Evolutionary conservation across 441 rosid species (phyloP), one percentile per base, ranked within the genome.

Genomic region (Populus hybrid): DNA sequence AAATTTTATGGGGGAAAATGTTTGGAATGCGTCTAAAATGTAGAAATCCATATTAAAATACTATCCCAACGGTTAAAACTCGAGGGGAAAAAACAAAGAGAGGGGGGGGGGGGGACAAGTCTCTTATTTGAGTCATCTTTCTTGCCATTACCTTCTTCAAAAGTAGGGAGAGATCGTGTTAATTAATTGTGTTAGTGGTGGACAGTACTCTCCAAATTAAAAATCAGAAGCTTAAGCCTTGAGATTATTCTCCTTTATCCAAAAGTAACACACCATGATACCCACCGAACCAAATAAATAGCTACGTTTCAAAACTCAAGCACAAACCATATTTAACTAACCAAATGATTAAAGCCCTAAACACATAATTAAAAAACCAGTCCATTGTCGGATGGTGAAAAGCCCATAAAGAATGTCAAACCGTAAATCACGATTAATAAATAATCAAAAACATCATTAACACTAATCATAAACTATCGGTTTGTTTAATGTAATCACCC

Each of bases 311-410:
- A 23, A 9, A 12, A 9, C 31, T 7, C 18, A 66, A 26, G 26
- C 26, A 24, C 33, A 42, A 24, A 24, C 6, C 21, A 3, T 26
- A 24, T n/a, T 61, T 71, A 79, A 75, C 69, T 61, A 72, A 80
- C 53, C 4, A 14, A 28, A 75, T 79, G 68, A 82, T 82, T 82
- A 82, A 79, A 73, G 82, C 16, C 12, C 66, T 35, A 59, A 66
- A 65, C 63, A 63, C 40, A 26, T 24, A 9, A 40, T 40, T 40
- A 2, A 8, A 40, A 40, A 40, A 40, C 45, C 10, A 14, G 6
- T 35, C 9, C 18, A 16, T 11, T 67, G 70, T 20, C 36, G 35
- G 70, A 40, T 0, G 42, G 70, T 35, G 71, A 24, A 18, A 59
- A 59, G 11, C 8, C 8, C n/a, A 2, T 18, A 59, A 9, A 26